Percentiles rank a stretch among this genome's conserved stretches.
These are phyloP conservation scores for Acanthamoeba lugdunensis DNA, from an alignment of 208 protist species.

Conservation along the genomic window DNA sequence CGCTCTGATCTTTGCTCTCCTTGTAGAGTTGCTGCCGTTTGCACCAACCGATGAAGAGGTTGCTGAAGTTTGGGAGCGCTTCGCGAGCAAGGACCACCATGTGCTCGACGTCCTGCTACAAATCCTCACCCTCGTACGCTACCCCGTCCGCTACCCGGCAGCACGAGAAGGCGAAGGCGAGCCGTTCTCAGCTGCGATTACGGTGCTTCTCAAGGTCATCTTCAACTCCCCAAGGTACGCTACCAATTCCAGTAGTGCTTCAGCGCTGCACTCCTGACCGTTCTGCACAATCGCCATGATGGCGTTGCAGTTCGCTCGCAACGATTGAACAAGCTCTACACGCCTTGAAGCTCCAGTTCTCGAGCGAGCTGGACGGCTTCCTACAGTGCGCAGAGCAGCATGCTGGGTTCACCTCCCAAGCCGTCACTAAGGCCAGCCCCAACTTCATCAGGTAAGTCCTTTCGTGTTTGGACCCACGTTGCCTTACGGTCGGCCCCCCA, in stretches of 20 bases:
- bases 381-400: conserved; percentile 3
- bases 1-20: neutral
- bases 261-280: neutral
- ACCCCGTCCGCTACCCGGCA: neutral
- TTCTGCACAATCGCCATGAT: neutral
- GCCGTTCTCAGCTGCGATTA: neutral
- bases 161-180: neutral
- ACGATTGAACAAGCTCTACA: conserved; percentile 3
- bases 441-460: neutral
- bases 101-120: neutral
- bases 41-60: neutral
- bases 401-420: neutral
- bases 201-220: neutral
- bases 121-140: conserved; percentile 11
- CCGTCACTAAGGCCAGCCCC: neutral
- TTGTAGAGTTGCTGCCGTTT: neutral
- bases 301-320: neutral
- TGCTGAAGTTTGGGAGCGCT: neutral
- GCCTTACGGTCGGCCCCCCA: neutral
- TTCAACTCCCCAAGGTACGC: neutral
- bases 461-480: neutral
- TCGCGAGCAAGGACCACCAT: conserved; percentile 7
- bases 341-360: conserved; percentile 13
- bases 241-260: neutral
- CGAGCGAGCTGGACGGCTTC: conserved; percentile 26